phyloP scores from a whole-genome alignment of 106 monocot genomes.

The Allium fistulosum region DNA sequence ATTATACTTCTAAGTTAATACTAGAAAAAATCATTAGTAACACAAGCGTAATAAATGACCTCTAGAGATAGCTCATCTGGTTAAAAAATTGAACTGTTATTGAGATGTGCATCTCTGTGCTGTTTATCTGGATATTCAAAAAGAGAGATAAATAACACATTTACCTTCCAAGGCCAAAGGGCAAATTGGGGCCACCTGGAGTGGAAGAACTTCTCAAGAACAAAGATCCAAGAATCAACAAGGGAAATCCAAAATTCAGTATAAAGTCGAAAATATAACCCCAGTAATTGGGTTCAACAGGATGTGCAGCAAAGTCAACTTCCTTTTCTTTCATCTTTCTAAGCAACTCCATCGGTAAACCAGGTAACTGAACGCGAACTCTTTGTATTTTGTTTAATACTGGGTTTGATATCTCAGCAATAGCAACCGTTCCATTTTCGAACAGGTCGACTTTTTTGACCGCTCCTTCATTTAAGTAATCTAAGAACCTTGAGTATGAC shows the following conservation, averaged over 20 bases:
- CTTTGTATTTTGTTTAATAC: conserved; percentile 35
- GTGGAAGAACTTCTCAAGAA: conserved; percentile 26
- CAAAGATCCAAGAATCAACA: conserved; percentile 36
- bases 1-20: background rate
- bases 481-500: conserved; percentile 62
- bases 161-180: conserved; percentile 57
- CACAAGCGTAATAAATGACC: too few species aligned
- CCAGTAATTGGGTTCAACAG: conserved; percentile 35
- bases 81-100: too few species aligned
- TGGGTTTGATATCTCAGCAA: conserved; percentile 44
- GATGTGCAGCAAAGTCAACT: conserved; percentile 50
- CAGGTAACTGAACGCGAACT: conserved; percentile 53
- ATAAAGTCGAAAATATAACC: conserved; percentile 42
- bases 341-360: conserved; percentile 45
- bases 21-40: too few species aligned
- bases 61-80: too few species aligned
- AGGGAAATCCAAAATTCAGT: conserved; percentile 37
- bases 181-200: conserved; percentile 42
- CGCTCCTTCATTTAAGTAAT: conserved; percentile 46
- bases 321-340: conserved; percentile 51
- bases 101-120: too few species aligned
- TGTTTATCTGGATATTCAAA: too few species aligned
- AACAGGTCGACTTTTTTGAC: conserved; percentile 58
- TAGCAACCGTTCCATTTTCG: conserved; percentile 58
- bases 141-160: background rate